Conservation (phyloP, 345 rosid species). For the Rubroshorea leprosula region DNA sequence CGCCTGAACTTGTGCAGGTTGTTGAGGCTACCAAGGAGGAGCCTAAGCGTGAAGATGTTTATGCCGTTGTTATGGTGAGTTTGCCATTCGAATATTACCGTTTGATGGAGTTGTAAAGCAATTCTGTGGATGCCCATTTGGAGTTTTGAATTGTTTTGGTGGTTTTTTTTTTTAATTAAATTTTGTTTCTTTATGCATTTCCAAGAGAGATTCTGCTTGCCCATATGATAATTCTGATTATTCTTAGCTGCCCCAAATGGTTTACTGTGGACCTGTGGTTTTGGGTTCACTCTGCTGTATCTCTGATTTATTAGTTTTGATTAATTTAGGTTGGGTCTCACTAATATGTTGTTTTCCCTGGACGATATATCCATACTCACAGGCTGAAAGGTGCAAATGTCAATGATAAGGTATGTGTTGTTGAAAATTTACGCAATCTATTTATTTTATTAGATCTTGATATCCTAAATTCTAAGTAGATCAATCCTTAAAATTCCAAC, state of each 20-base stretch:
- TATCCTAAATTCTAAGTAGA: no score
- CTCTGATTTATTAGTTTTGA: slow-evolving; percentile 6
- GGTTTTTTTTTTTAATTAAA: background rate
- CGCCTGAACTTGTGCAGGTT: slow-evolving; percentile 25
- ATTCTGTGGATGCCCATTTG: no score
- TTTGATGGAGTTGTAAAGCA: background rate
- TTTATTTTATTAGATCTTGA: no score
- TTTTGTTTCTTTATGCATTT: background rate
- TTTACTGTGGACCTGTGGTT: background rate
- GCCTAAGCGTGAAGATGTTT: slow-evolving; percentile 85
- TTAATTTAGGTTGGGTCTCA: slow-evolving; percentile 64
- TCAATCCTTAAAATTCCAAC: no score
- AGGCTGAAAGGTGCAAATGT: slow-evolving; percentile 88
- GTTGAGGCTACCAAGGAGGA: slow-evolving; percentile 33
- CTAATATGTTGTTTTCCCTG: slow-evolving; percentile 91
- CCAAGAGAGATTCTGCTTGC: background rate
- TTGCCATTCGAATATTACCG: background rate
- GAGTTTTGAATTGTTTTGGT: no score
- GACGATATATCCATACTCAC: slow-evolving; percentile 65
- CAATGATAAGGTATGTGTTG: slow-evolving; percentile 60
- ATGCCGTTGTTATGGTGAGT: slow-evolving; percentile 94
- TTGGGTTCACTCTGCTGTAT: slow-evolving; percentile 3
- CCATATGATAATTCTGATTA: slow-evolving; percentile 5
- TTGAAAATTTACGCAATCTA: no score
- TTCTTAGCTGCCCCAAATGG: background rate